Base-by-base conservation (phyloP, 345 rosid species). In the Gossypium longicalyx region DNA sequence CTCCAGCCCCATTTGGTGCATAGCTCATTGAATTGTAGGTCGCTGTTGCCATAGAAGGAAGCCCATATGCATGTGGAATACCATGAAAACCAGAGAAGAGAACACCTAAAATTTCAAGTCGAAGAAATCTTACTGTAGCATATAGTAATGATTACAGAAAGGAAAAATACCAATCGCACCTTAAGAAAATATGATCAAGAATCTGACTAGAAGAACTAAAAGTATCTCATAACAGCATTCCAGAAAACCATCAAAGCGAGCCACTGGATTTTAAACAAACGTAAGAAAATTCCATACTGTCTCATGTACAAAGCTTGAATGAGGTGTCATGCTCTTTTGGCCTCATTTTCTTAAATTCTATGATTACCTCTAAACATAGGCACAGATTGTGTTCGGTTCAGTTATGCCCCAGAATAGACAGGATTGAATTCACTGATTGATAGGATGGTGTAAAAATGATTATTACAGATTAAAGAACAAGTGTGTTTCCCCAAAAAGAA, bases 1-100 rank as follows among this genome's bases (percentile, higher is more conserved):
- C 93, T 74, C 90, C 98, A 75, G 77, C 77, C 44, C 94, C 97
- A 65, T 87, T 85, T 76, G 85, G 87, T 81, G 92, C 88, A 78
- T 96, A 91, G 85, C 85, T 84, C 74, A 81, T 83, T 38, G 89
- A 74, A 84, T 85, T 91, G 85, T 87, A 86, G 59, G 88, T 83
- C 64, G 84, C 91, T 86, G 98, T 86, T 84, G 92, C 87, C 80
- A 85, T 86, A 91, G 90, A 88, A 84, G 91, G 91, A 83, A 85
- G 85, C 78, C 82, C 88, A 79, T 83, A 78, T 74, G 86, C 84
- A 84, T 85, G 87, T 80, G 90, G 88, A 84, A 80, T 80, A 86
- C 91, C 89, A 47, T 87, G 89, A 90, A 86, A 89, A 89, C 89
- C 89, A 84, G 84, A 87, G 90, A 85, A 76, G 86, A 63, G 84